A percentile compares a stretch with the other conserved stretches of the same genome.
These are phyloP conservation scores for Antitrichia curtipendula DNA, from an alignment of 225 moss, liverwort and hornwort species.

Conservation along the genomic window DNA sequence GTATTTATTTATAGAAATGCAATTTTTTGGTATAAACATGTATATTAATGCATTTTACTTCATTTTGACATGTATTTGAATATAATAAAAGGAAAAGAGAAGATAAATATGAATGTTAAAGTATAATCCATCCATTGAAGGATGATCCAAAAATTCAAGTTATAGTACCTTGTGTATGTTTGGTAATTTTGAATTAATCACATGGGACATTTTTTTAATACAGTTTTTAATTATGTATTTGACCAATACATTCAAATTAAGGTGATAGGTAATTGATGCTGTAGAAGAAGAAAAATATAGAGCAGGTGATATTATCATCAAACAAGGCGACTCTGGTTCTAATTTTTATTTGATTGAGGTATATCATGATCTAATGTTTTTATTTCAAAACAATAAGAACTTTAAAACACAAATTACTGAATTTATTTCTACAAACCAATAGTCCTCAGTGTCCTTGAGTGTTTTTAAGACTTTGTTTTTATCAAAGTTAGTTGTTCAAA, in stretches of 20 bases:
- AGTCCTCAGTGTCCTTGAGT: neutral
- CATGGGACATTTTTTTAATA: accelerated
- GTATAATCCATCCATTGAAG: neutral
- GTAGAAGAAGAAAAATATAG: slow-evolving; percentile 64
- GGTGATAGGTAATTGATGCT: slow-evolving; percentile 54
- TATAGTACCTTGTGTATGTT: neutral
- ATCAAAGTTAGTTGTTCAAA: neutral
- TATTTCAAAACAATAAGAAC: neutral
- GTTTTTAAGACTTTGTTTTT: neutral
- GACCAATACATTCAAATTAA: neutral
- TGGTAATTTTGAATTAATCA: neutral
- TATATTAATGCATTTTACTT: neutral
- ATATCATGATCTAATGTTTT: neutral
- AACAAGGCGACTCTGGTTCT: slow-evolving; percentile 59
- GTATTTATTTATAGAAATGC: neutral
- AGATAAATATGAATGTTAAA: neutral
- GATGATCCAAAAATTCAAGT: neutral
- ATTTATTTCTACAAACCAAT: too few species aligned
- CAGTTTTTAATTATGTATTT: neutral
- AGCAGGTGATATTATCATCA: slow-evolving; percentile 54
- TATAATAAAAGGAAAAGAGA: too few species aligned
- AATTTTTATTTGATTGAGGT: slow-evolving; percentile 82
- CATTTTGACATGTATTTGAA: neutral
- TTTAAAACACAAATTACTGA: neutral
- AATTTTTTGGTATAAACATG: too few species aligned